Conservation (phyloP, 2,329 filamentous ascomycete species). For the Colletotrichum tabaci region DNA sequence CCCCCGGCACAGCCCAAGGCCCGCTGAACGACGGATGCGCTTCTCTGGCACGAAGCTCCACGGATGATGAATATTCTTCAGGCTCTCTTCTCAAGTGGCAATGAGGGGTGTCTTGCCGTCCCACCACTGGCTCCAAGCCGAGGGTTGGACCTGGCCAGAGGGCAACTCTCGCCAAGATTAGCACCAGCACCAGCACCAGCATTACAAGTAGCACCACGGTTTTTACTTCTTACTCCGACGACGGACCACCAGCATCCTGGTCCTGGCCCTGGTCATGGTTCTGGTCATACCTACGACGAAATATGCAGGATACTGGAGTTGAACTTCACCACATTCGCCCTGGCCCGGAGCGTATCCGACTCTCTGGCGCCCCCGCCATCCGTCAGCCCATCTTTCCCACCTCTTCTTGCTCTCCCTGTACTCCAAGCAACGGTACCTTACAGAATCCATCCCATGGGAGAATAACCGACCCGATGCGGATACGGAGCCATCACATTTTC, state of each 20-base stretch:
- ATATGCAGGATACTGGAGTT: neutral
- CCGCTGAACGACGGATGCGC: neutral
- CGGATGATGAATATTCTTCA: no score
- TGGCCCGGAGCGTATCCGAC: conserved; percentile 9
- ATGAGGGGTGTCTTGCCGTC: conserved; percentile 33
- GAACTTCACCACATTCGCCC: conserved; percentile 9
- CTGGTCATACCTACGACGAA: neutral
- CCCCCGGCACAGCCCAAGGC: neutral
- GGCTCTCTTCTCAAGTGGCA: no score
- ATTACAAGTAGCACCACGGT: no score
- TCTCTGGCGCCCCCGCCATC: conserved; percentile 13
- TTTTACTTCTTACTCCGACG: no score
- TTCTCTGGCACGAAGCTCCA: neutral
- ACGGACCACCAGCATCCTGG: neutral
- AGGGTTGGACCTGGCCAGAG: conserved; percentile 13
- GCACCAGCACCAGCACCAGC: neutral
- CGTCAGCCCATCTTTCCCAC: conserved; percentile 12
- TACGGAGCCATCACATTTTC: conserved; percentile 20
- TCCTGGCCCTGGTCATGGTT: neutral
- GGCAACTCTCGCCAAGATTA: neutral
- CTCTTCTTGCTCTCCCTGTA: neutral
- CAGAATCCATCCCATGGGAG: conserved; percentile 25
- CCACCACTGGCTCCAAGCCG: conserved; percentile 24
- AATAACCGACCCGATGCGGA: conserved; percentile 16
- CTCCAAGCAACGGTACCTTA: conserved; percentile 2